Percentiles rank a stretch among this genome's conserved stretches.
Conservation (phyloP, 495 filamentous ascomycete genomes). For the Penicillium antarcticum region DNA sequence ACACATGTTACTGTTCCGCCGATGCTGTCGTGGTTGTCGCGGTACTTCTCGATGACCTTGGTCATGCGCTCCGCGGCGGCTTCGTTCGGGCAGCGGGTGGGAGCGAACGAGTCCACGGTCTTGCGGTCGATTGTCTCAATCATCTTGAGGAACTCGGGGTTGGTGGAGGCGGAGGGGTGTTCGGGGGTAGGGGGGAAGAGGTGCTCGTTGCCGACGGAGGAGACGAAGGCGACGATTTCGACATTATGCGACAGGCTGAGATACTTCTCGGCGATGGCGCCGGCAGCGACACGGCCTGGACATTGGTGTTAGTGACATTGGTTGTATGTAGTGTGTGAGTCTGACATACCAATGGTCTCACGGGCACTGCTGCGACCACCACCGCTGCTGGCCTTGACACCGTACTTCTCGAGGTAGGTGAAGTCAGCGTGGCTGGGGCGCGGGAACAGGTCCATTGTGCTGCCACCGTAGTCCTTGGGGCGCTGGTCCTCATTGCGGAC, state of each 20-base stretch:
- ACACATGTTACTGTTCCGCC: slow-evolving; percentile 96
- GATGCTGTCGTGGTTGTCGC: slow-evolving; percentile 81
- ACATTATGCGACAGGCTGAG: slow-evolving; percentile 74
- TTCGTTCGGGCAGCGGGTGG: slow-evolving; percentile 79
- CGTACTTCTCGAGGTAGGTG: slow-evolving; percentile 97
- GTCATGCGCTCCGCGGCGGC: slow-evolving; percentile 69
- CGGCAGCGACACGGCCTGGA: slow-evolving; percentile 81
- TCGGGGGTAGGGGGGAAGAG: slow-evolving; percentile 77
- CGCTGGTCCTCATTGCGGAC: slow-evolving; percentile 92
- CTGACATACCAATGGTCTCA: slow-evolving; percentile 75
- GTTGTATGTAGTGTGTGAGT: background rate
- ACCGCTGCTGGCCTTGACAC: slow-evolving; percentile 88
- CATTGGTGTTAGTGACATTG: background rate
- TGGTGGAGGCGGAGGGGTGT: slow-evolving; percentile 71
- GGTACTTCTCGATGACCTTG: slow-evolving; percentile 72
- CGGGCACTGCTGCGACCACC: slow-evolving; percentile 89
- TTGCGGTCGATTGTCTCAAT: slow-evolving; percentile 70
- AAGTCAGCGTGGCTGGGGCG: slow-evolving; percentile 93
- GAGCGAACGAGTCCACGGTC: slow-evolving; percentile 77
- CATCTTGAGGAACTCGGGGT: slow-evolving; percentile 78
- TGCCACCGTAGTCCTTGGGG: slow-evolving; percentile 87
- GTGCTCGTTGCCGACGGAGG: slow-evolving; percentile 78
- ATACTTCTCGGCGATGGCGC: slow-evolving; percentile 93
- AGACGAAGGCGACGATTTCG: slow-evolving; percentile 89
- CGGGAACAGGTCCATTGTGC: slow-evolving; percentile 90